Conservation (phyloP, 1,284 basidiomycete species). For the Leccinum insolens region DNA sequence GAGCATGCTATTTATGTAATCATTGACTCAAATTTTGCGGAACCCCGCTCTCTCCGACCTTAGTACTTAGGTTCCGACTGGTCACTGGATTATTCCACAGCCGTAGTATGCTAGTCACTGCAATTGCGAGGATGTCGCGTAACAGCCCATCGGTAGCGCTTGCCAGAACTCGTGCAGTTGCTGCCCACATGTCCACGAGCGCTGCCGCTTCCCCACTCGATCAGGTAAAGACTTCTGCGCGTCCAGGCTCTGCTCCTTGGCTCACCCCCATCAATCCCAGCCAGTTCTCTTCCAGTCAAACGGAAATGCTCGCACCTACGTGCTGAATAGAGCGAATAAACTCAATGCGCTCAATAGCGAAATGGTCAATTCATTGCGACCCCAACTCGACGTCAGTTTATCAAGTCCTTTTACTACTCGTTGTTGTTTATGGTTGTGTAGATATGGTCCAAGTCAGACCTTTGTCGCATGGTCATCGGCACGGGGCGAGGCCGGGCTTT, state of each 20-base stretch:
- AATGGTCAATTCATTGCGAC: constrained; percentile 79
- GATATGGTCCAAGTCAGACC: constrained; percentile 80
- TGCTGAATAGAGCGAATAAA: constrained; percentile 83
- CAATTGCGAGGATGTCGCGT: constrained; percentile 37
- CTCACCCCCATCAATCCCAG: constrained; percentile 38
- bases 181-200: constrained; percentile 56
- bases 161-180: constrained; percentile 56
- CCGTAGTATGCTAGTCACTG: constrained; percentile 34
- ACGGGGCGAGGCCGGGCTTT: constrained; percentile 83
- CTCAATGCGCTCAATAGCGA: constrained; percentile 85
- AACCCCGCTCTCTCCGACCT: constrained; percentile 2
- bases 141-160: constrained; percentile 37
- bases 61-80: background rate
- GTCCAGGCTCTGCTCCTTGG: background rate
- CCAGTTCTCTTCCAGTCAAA: constrained; percentile 74
- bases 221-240: constrained; percentile 28
- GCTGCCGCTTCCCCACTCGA: constrained; percentile 20
- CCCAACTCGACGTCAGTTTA: constrained; percentile 70
- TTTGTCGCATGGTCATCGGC: constrained; percentile 79
- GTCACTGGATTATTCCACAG: constrained; percentile 9
- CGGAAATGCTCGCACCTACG: constrained; percentile 65
- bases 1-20: constrained; percentile 20
- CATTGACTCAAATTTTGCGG: constrained; percentile 9
- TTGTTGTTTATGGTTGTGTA: constrained; percentile 37
- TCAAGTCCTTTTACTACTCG: constrained; percentile 9